phyloP scores from a whole-genome alignment of 164 flowering plant species.

The Echeveria elegans region DNA sequence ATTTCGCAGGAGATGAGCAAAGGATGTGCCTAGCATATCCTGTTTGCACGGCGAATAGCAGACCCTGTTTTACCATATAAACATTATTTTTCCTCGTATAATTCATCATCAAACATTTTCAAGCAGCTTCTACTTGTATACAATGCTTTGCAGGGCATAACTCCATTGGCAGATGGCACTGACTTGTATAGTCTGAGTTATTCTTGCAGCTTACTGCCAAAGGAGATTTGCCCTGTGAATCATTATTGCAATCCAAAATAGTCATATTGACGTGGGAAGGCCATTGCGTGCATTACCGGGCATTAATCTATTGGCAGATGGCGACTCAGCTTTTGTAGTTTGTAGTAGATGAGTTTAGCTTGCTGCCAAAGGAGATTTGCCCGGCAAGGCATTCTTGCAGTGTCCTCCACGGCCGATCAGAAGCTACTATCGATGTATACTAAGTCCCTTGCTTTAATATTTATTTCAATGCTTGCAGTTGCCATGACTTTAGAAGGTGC shows the following conservation, averaged over 20 bases:
- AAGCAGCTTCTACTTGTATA: background rate
- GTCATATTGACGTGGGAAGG: background rate
- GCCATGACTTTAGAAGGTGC: no score
- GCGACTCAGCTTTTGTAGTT: background rate
- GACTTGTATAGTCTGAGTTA: background rate
- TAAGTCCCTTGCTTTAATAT: background rate
- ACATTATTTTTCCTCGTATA: background rate
- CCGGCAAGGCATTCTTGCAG: constrained; percentile 4
- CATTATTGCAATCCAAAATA: constrained; percentile 2
- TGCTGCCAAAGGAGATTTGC: constrained; percentile 6
- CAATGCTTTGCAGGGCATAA: constrained; percentile 11
- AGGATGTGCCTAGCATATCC: constrained; percentile 6
- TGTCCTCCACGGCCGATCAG: background rate
- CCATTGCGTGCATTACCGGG: background rate
- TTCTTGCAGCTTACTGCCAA: constrained; percentile 26
- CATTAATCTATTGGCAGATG: constrained; percentile 8
- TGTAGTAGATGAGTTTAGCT: constrained; percentile 1
- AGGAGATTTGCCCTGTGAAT: constrained; percentile 49
- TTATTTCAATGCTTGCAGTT: no score
- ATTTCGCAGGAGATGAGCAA: background rate
- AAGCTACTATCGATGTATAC: background rate
- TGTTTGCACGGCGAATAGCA: background rate
- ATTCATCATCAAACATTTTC: constrained; percentile 2
- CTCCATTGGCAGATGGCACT: constrained; percentile 16
- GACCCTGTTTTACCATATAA: background rate